Conservation (phyloP, 2,329 filamentous ascomycete genomes). For the Aspergillus viridinutans region DNA sequence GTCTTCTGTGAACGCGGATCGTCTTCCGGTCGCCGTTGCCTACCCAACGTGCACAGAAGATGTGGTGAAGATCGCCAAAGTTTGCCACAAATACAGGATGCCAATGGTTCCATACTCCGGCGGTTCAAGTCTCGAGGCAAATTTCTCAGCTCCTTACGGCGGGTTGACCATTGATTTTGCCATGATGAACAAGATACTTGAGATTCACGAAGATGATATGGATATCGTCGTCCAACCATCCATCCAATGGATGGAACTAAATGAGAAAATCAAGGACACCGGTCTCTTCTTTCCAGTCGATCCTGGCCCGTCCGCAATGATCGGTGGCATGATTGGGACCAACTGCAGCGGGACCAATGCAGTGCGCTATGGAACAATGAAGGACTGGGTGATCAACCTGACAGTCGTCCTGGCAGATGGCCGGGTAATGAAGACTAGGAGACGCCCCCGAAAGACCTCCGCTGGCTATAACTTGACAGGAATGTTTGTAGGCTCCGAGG, state of each 20-base stretch:
- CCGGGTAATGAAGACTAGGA: constrained; percentile 63
- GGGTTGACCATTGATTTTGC: constrained; percentile 88
- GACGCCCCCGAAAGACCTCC: constrained; percentile 63
- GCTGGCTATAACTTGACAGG: constrained; percentile 69
- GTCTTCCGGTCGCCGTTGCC: constrained; percentile 60
- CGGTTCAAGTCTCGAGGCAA: constrained; percentile 80
- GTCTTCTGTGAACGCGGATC: constrained; percentile 63
- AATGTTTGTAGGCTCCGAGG: constrained; percentile 67
- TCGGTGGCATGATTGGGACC: constrained; percentile 62
- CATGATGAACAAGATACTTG: constrained; percentile 77
- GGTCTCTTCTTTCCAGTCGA: constrained; percentile 90
- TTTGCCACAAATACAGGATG: constrained; percentile 74
- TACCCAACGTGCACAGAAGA: constrained; percentile 63
- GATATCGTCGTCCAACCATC: constrained; percentile 89
- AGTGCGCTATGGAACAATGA: constrained; percentile 68
- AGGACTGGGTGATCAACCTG: constrained; percentile 68
- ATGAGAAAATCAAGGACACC: constrained; percentile 66
- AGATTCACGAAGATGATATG: constrained; percentile 81
- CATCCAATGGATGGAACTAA: constrained; percentile 88
- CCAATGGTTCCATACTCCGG: constrained; percentile 86
- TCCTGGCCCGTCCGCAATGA: constrained; percentile 62
- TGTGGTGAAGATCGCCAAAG: constrained; percentile 60
- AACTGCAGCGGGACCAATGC: constrained; percentile 63
- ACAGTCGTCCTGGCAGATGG: constrained; percentile 69
- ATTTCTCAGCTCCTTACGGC: constrained; percentile 81